Evolutionary conservation across 768 basidiomycete species (phyloP).

Genomic region (Kwoniella dejecticola): DNA sequence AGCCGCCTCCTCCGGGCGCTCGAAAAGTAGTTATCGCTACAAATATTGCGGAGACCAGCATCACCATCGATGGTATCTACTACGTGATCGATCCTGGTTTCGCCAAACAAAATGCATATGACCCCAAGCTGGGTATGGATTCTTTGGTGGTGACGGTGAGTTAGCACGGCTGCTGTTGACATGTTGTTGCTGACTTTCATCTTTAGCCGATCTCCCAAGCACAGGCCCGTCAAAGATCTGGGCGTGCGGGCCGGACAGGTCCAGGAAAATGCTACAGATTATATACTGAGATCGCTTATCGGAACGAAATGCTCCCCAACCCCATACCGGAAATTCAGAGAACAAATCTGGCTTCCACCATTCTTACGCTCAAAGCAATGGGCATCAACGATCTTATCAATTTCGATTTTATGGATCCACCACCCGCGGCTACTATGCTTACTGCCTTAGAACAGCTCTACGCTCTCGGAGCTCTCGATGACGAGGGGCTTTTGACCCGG

Average conservation of each 20-base stretch:
- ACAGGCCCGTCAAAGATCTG: slow-evolving; percentile 90
- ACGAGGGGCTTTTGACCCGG: slow-evolving; percentile 91
- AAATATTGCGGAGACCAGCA: slow-evolving; percentile 96
- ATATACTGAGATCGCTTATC: slow-evolving; percentile 96
- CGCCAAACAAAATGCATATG: slow-evolving; percentile 98
- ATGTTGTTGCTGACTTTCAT: slow-evolving; percentile 3
- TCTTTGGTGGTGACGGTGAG: slow-evolving; percentile 85
- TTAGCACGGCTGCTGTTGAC: slow-evolving; percentile 4
- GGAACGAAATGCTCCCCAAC: slow-evolving; percentile 97
- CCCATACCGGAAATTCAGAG: slow-evolving; percentile 98
- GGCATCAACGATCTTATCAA: slow-evolving; percentile 95
- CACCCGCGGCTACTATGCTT: slow-evolving; percentile 93
- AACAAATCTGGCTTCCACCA: slow-evolving; percentile 81
- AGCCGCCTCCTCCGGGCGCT: slow-evolving; percentile 95
- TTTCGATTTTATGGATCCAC: slow-evolving; percentile 99
- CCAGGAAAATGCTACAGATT: slow-evolving; percentile 98
- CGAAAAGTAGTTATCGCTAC: slow-evolving; percentile 99
- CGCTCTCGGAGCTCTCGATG: slow-evolving; percentile 91
- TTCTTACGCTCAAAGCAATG: slow-evolving; percentile 97
- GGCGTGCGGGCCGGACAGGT: slow-evolving; percentile 95
- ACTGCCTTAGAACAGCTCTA: slow-evolving; percentile 93
- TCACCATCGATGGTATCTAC: slow-evolving; percentile 98
- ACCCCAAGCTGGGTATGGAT: slow-evolving; percentile 96
- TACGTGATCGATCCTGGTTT: slow-evolving; percentile 99
- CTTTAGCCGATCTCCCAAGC: slow-evolving; percentile 88